These are phyloP conservation scores for Mycena rebaudengoi DNA, from an alignment of 768 basidiomycete species.

Conservation along the genomic window DNA sequence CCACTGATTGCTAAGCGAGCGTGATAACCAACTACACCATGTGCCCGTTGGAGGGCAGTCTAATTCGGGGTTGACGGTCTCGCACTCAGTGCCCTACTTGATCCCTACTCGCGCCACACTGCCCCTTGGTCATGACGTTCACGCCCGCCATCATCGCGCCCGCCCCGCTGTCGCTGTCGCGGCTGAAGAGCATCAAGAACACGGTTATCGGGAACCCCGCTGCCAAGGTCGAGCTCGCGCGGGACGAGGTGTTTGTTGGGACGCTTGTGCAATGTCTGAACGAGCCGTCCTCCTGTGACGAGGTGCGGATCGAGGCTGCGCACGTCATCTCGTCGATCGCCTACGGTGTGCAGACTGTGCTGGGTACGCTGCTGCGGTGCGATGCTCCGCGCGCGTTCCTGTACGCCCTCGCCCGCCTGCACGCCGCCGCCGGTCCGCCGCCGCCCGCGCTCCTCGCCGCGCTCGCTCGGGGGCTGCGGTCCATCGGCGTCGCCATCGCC, in stretches of 20 bases:
- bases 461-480: constrained; percentile 69
- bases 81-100: no score
- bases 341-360: constrained; percentile 54
- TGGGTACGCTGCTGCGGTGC: constrained; percentile 62
- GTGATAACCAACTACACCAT: no score
- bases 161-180: constrained; percentile 34
- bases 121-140: no score
- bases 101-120: no score
- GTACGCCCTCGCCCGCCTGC: constrained; percentile 63
- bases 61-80: no score
- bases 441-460: constrained; percentile 57
- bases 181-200: constrained; percentile 78
- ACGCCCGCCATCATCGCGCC: constrained; percentile 12
- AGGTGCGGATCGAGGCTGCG: constrained; percentile 75
- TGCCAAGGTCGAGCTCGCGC: constrained; percentile 67
- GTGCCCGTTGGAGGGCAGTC: no score
- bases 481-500: constrained; percentile 65
- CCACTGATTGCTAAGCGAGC: no score
- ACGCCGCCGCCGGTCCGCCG: constrained; percentile 46
- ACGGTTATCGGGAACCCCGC: constrained; percentile 81
- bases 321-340: constrained; percentile 79
- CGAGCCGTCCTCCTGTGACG: constrained; percentile 44
- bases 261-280: constrained; percentile 72
- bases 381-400: constrained; percentile 70
- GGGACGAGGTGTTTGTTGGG: constrained; percentile 63